Evolutionary conservation across 2,329 filamentous ascomycete genomes (phyloP).

Genomic region (Bipolaris sorokiniana): DNA sequence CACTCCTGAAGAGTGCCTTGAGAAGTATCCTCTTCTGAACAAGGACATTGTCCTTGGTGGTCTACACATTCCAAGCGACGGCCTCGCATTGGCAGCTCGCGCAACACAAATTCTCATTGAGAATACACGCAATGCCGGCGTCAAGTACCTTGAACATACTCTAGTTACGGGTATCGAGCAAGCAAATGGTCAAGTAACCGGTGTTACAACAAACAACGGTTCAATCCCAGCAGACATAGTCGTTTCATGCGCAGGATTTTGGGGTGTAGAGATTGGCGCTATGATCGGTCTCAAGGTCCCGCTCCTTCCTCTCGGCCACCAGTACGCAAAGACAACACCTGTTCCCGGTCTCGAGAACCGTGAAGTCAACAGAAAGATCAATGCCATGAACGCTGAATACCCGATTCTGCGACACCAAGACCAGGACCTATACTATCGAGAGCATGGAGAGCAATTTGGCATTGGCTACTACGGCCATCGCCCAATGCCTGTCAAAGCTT

Average conservation of each 20-base stretch:
- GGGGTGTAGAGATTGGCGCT: constrained; percentile 68
- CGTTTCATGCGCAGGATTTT: constrained; percentile 69
- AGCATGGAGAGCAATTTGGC: constrained; percentile 67
- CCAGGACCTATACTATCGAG: constrained; percentile 68
- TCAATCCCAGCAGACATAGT: constrained; percentile 65
- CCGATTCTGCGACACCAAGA: constrained; percentile 69
- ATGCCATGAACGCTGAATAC: constrained; percentile 57
- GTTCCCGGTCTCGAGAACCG: constrained; percentile 55
- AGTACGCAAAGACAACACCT: constrained; percentile 67
- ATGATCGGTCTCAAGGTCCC: constrained; percentile 66
- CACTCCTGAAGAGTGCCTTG: constrained; percentile 58
- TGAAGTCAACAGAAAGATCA: constrained; percentile 50
- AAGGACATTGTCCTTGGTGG: constrained; percentile 62
- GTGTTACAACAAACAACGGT: constrained; percentile 59
- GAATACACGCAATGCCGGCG: constrained; percentile 63
- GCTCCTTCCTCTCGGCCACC: constrained; percentile 66
- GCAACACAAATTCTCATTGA: constrained; percentile 67
- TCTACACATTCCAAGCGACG: constrained; percentile 66
- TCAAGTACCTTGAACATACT: constrained; percentile 63
- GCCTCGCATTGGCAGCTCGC: constrained; percentile 65
- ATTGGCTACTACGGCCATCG: constrained; percentile 70
- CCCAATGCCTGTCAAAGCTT: constrained; percentile 65
- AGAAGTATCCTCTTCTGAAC: constrained; percentile 63
- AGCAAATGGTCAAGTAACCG: constrained; percentile 59
- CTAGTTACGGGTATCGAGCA: constrained; percentile 64